phyloP scores from a whole-genome alignment of 495 filamentous ascomycete species.

The Trichoderma reesei region DNA sequence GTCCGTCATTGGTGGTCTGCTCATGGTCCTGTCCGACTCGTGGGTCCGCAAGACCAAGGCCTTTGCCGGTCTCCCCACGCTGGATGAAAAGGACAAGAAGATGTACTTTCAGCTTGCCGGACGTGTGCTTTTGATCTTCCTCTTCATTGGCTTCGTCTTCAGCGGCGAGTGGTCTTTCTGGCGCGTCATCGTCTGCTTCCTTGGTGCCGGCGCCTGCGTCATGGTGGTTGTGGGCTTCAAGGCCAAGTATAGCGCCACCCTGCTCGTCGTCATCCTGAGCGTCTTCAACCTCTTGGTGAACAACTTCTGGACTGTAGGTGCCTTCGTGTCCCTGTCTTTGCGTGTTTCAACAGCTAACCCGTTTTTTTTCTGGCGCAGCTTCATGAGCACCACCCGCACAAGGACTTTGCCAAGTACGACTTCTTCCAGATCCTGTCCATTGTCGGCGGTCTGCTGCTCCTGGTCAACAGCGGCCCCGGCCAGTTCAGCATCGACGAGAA shows the following conservation, averaged over 20 bases:
- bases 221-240: slow-evolving; percentile 99
- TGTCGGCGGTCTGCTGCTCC: slow-evolving; percentile 86
- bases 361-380: slow-evolving; percentile 50
- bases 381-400: slow-evolving; percentile 95
- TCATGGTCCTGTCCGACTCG: slow-evolving; percentile 96
- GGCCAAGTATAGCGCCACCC: slow-evolving; percentile 94
- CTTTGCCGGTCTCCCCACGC: slow-evolving; percentile 82
- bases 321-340: neutral
- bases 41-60: slow-evolving; percentile 97
- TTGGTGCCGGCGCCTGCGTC: slow-evolving; percentile 85
- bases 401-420: slow-evolving; percentile 99
- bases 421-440: slow-evolving; percentile 99
- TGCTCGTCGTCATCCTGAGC: slow-evolving; percentile 88
- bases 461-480: slow-evolving; percentile 97
- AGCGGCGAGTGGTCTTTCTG: slow-evolving; percentile 85
- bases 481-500: slow-evolving; percentile 98
- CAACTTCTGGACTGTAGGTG: slow-evolving; percentile 99
- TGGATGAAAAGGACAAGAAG: slow-evolving; percentile 98
- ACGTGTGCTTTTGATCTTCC: slow-evolving; percentile 89
- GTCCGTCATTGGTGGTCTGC: slow-evolving; percentile 87
- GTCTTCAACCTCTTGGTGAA: slow-evolving; percentile 95
- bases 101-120: slow-evolving; percentile 99
- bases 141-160: slow-evolving; percentile 94
- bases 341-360: neutral
- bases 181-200: slow-evolving; percentile 67